Evolutionary conservation across 495 filamentous ascomycete genomes (phyloP).

Genomic region (Penicillium fimorum): DNA sequence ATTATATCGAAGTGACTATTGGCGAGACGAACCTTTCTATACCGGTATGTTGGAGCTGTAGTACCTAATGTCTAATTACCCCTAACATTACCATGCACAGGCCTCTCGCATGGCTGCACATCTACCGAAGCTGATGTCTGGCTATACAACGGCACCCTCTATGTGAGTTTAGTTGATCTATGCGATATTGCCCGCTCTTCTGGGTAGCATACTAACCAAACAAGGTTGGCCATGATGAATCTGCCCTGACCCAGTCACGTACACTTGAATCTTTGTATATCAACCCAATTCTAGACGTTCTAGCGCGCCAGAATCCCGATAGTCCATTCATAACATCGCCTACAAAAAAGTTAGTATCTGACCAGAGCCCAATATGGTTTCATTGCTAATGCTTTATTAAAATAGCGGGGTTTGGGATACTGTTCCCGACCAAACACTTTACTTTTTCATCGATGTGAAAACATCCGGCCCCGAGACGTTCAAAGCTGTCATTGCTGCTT

Average conservation of each 20-base stretch:
- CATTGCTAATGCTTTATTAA: constrained; percentile 1
- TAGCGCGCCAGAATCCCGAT: constrained; percentile 49
- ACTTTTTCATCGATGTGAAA: constrained; percentile 74
- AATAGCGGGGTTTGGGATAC: constrained; percentile 48
- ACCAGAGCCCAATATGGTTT: not conserved
- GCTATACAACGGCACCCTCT: constrained; percentile 68
- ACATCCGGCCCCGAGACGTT: constrained; percentile 50
- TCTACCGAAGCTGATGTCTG: constrained; percentile 87
- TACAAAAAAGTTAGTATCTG: constrained; percentile 38
- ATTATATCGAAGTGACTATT: constrained; percentile 39
- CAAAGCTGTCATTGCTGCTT: constrained; percentile 57
- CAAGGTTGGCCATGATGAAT: constrained; percentile 56
- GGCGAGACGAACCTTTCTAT: constrained; percentile 51
- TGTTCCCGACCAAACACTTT: constrained; percentile 57
- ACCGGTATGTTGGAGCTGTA: constrained; percentile 30
- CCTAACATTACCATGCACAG: constrained; percentile 17
- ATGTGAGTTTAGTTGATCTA: constrained; percentile 28
- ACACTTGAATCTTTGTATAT: constrained; percentile 58
- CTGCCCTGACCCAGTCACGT: constrained; percentile 47
- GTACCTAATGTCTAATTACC: not conserved
- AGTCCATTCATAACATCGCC: constrained; percentile 36
- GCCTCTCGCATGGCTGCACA: constrained; percentile 59
- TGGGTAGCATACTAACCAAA: not conserved
- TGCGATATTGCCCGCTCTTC: not conserved
- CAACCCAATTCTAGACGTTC: constrained; percentile 53